Percentiles rank a stretch among this genome's conserved stretches.
phyloP scores from a whole-genome alignment of 352 stramenopile genomes.

The Globisporangium camurandrum region DNA sequence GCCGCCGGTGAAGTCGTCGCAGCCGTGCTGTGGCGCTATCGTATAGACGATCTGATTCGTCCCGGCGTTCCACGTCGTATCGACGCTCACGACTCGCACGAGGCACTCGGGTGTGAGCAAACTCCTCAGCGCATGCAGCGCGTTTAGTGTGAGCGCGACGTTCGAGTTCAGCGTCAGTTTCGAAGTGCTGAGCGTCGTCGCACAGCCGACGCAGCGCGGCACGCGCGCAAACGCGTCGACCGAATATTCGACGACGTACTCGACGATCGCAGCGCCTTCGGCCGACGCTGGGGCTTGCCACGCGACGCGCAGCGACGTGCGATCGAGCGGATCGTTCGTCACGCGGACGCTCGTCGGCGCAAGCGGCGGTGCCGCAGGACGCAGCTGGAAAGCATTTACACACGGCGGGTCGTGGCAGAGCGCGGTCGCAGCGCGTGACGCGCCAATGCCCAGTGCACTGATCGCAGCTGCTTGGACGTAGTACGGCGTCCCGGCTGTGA shows the following conservation, averaged over 20 bases:
- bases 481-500: slow-evolving; percentile 82
- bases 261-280: slow-evolving; percentile 59
- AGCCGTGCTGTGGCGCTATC: slow-evolving; percentile 44
- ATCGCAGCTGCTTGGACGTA: slow-evolving; percentile 86
- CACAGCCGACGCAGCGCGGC: slow-evolving; percentile 43
- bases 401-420: slow-evolving; percentile 49
- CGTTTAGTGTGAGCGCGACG: slow-evolving; percentile 21
- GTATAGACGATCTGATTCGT: slow-evolving; percentile 30
- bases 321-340: slow-evolving; percentile 69
- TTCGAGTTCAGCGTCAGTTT: slow-evolving; percentile 30
- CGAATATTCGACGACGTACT: slow-evolving; percentile 87
- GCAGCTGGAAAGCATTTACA: slow-evolving; percentile 26
- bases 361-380: slow-evolving; percentile 60
- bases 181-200: slow-evolving; percentile 21
- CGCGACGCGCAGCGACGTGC: slow-evolving; percentile 74
- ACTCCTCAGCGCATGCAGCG: slow-evolving; percentile 40
- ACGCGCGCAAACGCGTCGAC: slow-evolving; percentile 35
- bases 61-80: slow-evolving; percentile 36
- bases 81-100: slow-evolving; percentile 27
- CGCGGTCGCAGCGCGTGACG: slow-evolving; percentile 29
- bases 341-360: slow-evolving; percentile 73
- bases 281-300: slow-evolving; percentile 61
- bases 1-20: slow-evolving; percentile 39
- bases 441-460: slow-evolving; percentile 80
- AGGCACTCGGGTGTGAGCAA: slow-evolving; percentile 41